These are phyloP conservation scores for Phytopythium oedochilum DNA, from an alignment of 352 stramenopile species.

Conservation along the genomic window DNA sequence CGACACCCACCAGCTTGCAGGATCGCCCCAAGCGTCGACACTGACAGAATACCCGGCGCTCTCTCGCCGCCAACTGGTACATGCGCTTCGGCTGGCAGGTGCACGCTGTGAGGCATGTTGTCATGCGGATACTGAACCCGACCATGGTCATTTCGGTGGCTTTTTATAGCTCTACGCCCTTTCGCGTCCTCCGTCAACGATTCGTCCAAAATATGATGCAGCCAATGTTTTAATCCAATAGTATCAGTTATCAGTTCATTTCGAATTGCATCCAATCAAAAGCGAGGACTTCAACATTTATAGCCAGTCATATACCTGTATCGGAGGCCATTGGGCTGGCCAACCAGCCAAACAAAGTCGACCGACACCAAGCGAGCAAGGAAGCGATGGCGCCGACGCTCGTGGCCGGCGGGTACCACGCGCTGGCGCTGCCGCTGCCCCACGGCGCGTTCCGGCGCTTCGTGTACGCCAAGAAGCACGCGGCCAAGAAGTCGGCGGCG, in stretches of 20 bases:
- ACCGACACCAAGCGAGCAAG: neutral
- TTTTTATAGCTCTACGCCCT: neutral
- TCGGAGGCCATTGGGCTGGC: neutral
- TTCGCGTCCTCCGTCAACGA: neutral
- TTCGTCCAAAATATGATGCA: neutral
- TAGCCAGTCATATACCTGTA: neutral
- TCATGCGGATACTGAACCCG: neutral
- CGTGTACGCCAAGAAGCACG: constrained; percentile 77
- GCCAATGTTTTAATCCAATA: neutral
- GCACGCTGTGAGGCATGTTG: neutral
- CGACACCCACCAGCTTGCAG: neutral
- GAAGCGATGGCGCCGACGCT: constrained; percentile 12
- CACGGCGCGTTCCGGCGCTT: constrained; percentile 60
- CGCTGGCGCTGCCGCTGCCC: constrained; percentile 61
- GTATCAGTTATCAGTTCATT: neutral
- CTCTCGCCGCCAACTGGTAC: neutral
- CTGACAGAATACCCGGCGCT: neutral
- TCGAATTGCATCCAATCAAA: neutral
- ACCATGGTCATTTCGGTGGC: neutral
- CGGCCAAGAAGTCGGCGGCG: constrained; percentile 23
- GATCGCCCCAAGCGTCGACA: constrained; percentile 1
- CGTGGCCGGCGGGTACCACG: constrained; percentile 61
- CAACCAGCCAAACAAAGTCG: constrained; percentile 6
- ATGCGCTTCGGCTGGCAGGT: neutral
- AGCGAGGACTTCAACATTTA: neutral